These are phyloP conservation scores for Acer saccharum DNA, from an alignment of 345 rosid species.

Conservation along the genomic window DNA sequence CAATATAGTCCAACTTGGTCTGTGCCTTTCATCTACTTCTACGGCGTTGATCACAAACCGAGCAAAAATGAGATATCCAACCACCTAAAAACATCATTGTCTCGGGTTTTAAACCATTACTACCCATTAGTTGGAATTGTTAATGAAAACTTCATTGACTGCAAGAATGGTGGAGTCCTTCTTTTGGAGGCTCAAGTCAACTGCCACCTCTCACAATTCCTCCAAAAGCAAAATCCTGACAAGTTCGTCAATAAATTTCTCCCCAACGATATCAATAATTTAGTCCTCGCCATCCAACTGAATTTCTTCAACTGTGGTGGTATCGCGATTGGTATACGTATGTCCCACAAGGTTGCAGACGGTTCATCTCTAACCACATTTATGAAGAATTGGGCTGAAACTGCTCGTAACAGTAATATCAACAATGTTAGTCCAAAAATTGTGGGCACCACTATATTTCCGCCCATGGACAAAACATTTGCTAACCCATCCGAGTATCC, in stretches of 20 bases:
- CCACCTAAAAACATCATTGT: neutral
- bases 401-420: no score
- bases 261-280: neutral
- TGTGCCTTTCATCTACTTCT: conserved; percentile 37
- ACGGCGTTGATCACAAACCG: conserved; percentile 8
- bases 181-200: neutral
- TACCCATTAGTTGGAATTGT: neutral
- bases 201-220: neutral
- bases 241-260: neutral
- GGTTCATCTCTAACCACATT: neutral
- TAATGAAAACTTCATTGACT: neutral
- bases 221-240: neutral
- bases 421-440: no score
- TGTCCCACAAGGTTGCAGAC: neutral
- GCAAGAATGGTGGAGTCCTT: neutral
- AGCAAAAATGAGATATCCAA: conserved; percentile 9
- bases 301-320: neutral
- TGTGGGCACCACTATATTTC: no score
- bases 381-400: no score
- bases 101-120: neutral
- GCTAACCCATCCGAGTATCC: no score
- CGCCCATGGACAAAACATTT: no score
- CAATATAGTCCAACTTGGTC: no score
- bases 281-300: neutral
- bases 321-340: neutral